Conservation (phyloP, 805 yeast species). For the Candida wancherniae region DNA sequence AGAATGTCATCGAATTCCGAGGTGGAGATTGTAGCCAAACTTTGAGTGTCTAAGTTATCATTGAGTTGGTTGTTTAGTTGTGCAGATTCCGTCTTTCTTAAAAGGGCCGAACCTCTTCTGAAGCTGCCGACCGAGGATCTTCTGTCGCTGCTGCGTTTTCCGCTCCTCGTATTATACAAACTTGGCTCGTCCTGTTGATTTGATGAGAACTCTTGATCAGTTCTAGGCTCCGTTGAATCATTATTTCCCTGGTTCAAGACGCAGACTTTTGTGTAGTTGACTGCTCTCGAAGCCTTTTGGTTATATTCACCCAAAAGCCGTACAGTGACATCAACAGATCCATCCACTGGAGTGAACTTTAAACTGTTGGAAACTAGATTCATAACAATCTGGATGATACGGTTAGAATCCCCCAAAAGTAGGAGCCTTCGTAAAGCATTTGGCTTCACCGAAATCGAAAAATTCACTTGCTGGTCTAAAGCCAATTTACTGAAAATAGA, state of each 20-base stretch:
- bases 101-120: too few species aligned
- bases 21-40: constrained; percentile 34
- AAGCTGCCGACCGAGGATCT: too few species aligned
- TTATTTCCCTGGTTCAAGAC: too few species aligned
- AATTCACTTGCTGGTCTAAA: constrained; percentile 65
- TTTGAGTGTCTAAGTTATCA: constrained; percentile 10
- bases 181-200: too few species aligned
- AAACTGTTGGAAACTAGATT: constrained; percentile 86
- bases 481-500: constrained; percentile 83
- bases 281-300: constrained; percentile 10
- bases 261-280: constrained; percentile 12
- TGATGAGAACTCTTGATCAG: too few species aligned
- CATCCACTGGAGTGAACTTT: constrained; percentile 89
- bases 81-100: too few species aligned
- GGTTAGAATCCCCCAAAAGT: constrained; percentile 80
- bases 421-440: constrained; percentile 56
- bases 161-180: too few species aligned
- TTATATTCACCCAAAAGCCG: constrained; percentile 71
- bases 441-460: constrained; percentile 62
- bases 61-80: not conserved
- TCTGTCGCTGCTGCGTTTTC: too few species aligned
- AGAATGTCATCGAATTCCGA: constrained; percentile 35
- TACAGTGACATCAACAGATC: constrained; percentile 64
- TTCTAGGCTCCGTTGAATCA: too few species aligned
- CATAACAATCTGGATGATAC: constrained; percentile 89